Evolutionary conservation across 495 filamentous ascomycete species (phyloP).

Genomic region (Hypoxylon subgilvum): DNA sequence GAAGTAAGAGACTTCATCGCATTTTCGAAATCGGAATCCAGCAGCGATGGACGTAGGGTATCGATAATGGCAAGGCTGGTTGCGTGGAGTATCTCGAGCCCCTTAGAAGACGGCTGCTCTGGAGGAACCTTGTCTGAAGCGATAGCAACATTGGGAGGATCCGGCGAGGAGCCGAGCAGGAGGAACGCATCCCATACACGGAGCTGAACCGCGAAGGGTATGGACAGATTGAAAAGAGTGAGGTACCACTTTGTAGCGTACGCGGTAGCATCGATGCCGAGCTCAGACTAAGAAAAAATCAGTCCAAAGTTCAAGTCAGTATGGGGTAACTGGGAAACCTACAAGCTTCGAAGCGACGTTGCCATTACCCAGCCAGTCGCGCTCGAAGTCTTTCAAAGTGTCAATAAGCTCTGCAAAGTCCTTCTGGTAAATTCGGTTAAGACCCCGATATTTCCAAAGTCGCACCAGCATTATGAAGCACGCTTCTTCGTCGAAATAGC

Average conservation of each 20-base stretch:
- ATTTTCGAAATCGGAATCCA: slow-evolving; percentile 96
- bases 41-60: slow-evolving; percentile 85
- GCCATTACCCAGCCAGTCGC: slow-evolving; percentile 76
- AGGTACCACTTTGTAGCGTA: slow-evolving; percentile 98
- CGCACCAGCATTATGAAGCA: slow-evolving; percentile 94
- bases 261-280: slow-evolving; percentile 82
- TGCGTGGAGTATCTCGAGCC: slow-evolving; percentile 90
- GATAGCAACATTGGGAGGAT: slow-evolving; percentile 1
- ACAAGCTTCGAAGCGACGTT: slow-evolving; percentile 80
- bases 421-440: slow-evolving; percentile 81
- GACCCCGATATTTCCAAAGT: slow-evolving; percentile 85
- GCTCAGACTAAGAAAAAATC: slow-evolving; percentile 64
- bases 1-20: slow-evolving; percentile 97
- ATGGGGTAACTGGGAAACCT: slow-evolving; percentile 46
- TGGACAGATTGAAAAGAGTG: slow-evolving; percentile 95
- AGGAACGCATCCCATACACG: slow-evolving; percentile 99
- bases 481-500: slow-evolving; percentile 94
- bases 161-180: slow-evolving; percentile 71
- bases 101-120: slow-evolving; percentile 44
- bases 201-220: slow-evolving; percentile 96
- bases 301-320: slow-evolving; percentile 8
- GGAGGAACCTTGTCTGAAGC: slow-evolving; percentile 14
- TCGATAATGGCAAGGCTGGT: slow-evolving; percentile 90
- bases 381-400: slow-evolving; percentile 86
- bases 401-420: slow-evolving; percentile 89